Evolutionary conservation across 1,284 basidiomycete species (phyloP).

Genomic region (Lentinula novae-zelandiae): DNA sequence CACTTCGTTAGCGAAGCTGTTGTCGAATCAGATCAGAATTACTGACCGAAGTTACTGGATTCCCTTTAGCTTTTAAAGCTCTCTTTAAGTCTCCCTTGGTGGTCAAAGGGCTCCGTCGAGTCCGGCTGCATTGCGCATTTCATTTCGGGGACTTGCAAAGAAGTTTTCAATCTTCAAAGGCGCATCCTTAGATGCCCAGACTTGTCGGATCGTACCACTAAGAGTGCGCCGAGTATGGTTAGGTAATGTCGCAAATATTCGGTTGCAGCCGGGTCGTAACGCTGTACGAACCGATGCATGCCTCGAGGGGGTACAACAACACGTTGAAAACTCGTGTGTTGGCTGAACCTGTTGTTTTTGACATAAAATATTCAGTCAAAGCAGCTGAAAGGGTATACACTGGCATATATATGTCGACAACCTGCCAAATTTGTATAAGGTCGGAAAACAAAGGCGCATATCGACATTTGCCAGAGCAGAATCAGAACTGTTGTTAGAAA

Average conservation of each 20-base stretch:
- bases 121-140: background rate
- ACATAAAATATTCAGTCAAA: slow-evolving; percentile 2
- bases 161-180: background rate
- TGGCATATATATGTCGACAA: background rate
- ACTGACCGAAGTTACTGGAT: background rate
- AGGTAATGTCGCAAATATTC: slow-evolving; percentile 1
- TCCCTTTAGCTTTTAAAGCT: background rate
- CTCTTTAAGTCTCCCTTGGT: background rate
- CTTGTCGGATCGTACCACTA: slow-evolving; percentile 3
- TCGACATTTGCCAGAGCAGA: background rate
- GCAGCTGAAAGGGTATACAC: background rate
- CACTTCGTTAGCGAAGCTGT: background rate
- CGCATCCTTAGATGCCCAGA: background rate
- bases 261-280: background rate
- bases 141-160: background rate
- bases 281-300: background rate
- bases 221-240: background rate
- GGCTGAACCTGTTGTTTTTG: background rate
- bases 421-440: background rate
- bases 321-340: slow-evolving; percentile 7
- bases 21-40: background rate
- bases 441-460: background rate
- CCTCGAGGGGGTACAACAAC: slow-evolving; percentile 7
- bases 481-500: background rate
- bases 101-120: background rate